phyloP scores from a whole-genome alignment of 2,329 filamentous ascomycete species.

The Ustulina deusta region DNA sequence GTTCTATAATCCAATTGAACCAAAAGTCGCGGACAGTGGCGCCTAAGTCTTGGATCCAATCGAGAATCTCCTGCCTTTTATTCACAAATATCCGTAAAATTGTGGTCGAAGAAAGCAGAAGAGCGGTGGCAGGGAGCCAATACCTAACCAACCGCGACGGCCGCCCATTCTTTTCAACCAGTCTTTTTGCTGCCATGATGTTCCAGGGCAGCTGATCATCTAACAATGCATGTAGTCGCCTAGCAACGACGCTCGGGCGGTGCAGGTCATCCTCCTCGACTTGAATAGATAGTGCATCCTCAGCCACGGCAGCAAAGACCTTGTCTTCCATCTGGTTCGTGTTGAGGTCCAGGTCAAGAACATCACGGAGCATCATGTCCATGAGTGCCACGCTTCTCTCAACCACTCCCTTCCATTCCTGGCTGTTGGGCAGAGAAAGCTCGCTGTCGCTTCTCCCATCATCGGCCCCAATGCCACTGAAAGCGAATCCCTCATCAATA shows the following conservation, averaged over 20 bases:
- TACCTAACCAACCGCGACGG: conserved; percentile 83
- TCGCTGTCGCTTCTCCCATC: conserved; percentile 61
- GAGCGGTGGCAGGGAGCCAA: conserved; percentile 81
- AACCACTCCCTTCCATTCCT: conserved; percentile 77
- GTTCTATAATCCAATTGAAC: conserved; percentile 95
- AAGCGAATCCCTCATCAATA: conserved; percentile 84
- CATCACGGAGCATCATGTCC: conserved; percentile 83
- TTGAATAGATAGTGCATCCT: conserved; percentile 68
- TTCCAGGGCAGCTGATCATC: conserved; percentile 76
- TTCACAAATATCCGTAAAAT: conserved; percentile 83
- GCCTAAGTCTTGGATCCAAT: conserved; percentile 84
- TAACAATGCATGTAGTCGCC: conserved; percentile 77
- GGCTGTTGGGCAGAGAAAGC: conserved; percentile 56
- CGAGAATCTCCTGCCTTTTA: conserved; percentile 78
- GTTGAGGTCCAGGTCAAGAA: conserved; percentile 72
- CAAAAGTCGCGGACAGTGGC: conserved; percentile 88
- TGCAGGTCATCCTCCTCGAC: conserved; percentile 60
- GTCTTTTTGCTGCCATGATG: conserved; percentile 63
- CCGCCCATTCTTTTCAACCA: conserved; percentile 76
- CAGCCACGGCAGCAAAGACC: conserved; percentile 72
- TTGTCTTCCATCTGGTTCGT: conserved; percentile 74
- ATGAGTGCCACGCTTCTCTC: conserved; percentile 86
- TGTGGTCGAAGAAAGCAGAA: conserved; percentile 86
- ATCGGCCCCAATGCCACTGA: conserved; percentile 69
- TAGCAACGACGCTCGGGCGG: conserved; percentile 71